These are phyloP conservation scores for Coniella vitis DNA, from an alignment of 2,329 filamentous ascomycete species.

Conservation along the genomic window DNA sequence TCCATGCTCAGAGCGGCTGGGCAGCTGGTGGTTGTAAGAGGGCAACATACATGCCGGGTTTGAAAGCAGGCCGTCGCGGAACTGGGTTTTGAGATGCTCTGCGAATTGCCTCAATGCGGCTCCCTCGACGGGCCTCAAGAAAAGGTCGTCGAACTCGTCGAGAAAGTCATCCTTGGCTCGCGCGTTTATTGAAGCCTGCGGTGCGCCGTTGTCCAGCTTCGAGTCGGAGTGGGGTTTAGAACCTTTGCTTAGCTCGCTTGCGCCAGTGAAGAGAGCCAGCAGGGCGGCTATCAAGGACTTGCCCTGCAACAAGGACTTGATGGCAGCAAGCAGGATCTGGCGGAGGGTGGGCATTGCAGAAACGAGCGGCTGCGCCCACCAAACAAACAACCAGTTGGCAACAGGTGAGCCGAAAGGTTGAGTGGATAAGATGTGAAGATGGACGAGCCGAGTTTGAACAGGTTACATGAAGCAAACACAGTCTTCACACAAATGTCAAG, in stretches of 20 bases:
- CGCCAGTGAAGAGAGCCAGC: conserved; percentile 46
- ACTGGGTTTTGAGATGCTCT: conserved; percentile 45
- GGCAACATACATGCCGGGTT: conserved; percentile 57
- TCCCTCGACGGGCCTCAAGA: conserved; percentile 42
- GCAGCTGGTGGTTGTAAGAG: conserved; percentile 58
- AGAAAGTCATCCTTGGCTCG: conserved; percentile 45
- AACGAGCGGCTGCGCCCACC: conserved; percentile 45
- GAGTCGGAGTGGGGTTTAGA: conserved; percentile 7
- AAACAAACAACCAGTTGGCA: neutral
- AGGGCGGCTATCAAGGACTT: conserved; percentile 53
- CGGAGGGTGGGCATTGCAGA: conserved; percentile 52
- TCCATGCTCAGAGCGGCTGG: conserved; percentile 52
- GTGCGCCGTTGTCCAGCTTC: conserved; percentile 7
- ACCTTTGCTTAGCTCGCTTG: conserved; percentile 27
- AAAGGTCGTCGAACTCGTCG: conserved; percentile 44
- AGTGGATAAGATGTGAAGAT: neutral
- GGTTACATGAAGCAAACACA: neutral
- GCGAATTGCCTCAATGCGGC: conserved; percentile 41
- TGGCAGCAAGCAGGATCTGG: conserved; percentile 46
- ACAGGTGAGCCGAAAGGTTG: neutral
- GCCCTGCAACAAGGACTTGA: conserved; percentile 52
- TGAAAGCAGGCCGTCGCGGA: conserved; percentile 43
- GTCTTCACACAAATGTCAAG: no score
- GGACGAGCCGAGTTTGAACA: neutral
- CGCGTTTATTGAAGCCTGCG: conserved; percentile 16